phyloP scores from a whole-genome alignment of 805 yeast genomes.

The Torulaspora delbrueckii region DNA sequence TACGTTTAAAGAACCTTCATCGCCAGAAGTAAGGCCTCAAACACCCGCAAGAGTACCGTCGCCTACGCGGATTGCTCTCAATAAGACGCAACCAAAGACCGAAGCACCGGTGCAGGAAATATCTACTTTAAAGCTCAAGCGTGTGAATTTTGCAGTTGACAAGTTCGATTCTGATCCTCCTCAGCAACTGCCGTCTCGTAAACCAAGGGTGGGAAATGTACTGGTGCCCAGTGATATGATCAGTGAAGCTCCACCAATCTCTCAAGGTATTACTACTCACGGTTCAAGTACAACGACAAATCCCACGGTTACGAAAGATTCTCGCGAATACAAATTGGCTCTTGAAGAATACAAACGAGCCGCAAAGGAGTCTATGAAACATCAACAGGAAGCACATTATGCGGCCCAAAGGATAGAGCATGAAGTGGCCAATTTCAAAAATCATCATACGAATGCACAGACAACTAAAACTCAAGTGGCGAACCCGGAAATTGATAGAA shows the following conservation, averaged over 20 bases:
- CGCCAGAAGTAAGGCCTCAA: conserved; percentile 20
- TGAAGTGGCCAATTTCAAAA: conserved; percentile 52
- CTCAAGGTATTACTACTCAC: conserved; percentile 61
- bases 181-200: conserved; percentile 86
- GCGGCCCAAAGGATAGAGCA: conserved; percentile 66
- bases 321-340: conserved; percentile 50
- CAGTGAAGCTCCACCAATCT: conserved; percentile 56
- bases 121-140: conserved; percentile 40
- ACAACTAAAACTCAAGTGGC: not conserved
- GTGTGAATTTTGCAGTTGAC: conserved; percentile 76
- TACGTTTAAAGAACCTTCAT: conserved; percentile 14
- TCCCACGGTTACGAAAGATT: conserved; percentile 30
- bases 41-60: conserved; percentile 10
- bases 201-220: conserved; percentile 76
- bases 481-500: conserved; percentile 8
- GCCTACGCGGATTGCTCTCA: conserved; percentile 39
- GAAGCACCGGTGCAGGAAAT: conserved; percentile 33
- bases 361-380: conserved; percentile 57
- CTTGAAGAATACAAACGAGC: conserved; percentile 54
- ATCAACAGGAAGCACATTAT: conserved; percentile 70
- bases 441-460: conserved; percentile 3
- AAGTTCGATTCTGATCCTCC: conserved; percentile 79
- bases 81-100: conserved; percentile 40
- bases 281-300: conserved; percentile 12
- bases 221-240: conserved; percentile 61